These are phyloP conservation scores for Bassia scoparia DNA, from an alignment of 148 eudicot species.

Conservation along the genomic window DNA sequence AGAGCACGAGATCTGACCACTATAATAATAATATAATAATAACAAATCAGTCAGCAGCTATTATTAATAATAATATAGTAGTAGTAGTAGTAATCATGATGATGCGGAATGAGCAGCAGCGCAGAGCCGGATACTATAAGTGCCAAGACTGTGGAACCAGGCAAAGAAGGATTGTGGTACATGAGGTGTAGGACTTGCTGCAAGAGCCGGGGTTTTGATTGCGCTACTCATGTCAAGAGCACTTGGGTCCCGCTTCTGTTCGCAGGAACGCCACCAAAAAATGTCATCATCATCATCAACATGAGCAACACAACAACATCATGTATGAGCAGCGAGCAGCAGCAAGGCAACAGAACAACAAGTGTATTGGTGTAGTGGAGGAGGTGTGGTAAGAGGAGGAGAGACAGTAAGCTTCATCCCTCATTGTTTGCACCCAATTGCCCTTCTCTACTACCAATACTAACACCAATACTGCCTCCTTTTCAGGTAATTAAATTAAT, in stretches of 20 bases:
- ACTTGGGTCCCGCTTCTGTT: constrained; percentile 43
- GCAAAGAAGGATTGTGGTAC: constrained; percentile 40
- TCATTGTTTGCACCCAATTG: constrained; percentile 27
- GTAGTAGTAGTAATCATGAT: neutral
- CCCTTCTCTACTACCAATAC: constrained; percentile 16
- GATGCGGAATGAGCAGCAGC: constrained; percentile 11
- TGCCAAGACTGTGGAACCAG: constrained; percentile 51
- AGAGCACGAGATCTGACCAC: constrained; percentile 16
- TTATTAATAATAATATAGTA: neutral
- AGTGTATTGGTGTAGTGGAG: neutral
- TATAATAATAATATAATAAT: neutral
- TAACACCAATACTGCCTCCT: constrained; percentile 22
- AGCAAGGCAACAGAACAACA: neutral
- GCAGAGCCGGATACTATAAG: constrained; percentile 14
- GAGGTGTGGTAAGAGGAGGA: constrained; percentile 12
- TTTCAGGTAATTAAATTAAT: constrained; percentile 23
- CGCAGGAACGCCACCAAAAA: constrained; percentile 35
- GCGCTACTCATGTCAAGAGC: constrained; percentile 37
- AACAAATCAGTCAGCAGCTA: too few relatives aligned
- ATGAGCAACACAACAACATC: neutral
- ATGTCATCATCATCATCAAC: neutral
- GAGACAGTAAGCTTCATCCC: constrained; percentile 20
- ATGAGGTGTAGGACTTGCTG: constrained; percentile 47
- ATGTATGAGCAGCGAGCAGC: neutral
- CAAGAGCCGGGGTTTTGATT: constrained; percentile 36